Percentiles rank a stretch among this genome's conserved stretches.
These are phyloP conservation scores for Umbelopsis isabellina DNA, from an alignment of 192 early-diverging fungal genomes.

Conservation along the genomic window DNA sequence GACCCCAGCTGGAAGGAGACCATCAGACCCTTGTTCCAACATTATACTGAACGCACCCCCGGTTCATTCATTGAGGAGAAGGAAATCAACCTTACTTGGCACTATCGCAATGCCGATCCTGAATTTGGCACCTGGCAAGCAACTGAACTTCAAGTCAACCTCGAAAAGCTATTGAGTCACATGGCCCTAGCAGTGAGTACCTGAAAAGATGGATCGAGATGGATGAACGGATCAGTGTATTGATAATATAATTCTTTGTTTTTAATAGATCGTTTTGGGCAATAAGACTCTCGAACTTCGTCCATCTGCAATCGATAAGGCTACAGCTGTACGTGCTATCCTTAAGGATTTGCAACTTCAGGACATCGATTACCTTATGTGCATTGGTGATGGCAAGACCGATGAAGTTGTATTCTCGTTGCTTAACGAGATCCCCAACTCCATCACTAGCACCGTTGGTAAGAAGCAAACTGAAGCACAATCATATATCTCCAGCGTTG, in stretches of 20 bases:
- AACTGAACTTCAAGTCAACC: conserved; percentile 94
- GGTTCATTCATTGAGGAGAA: conserved; percentile 99
- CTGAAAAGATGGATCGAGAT: background rate
- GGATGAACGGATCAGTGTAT: background rate
- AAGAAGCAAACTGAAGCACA: conserved; percentile 95
- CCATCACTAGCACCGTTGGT: conserved; percentile 91
- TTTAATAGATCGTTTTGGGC: conserved; percentile 82
- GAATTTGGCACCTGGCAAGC: conserved; percentile 99
- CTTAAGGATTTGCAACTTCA: conserved; percentile 69
- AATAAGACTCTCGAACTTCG: conserved; percentile 97
- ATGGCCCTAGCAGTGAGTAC: conserved; percentile 79
- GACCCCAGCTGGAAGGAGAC: conserved; percentile 92
- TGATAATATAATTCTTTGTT: conserved; percentile 2
- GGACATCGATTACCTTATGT: conserved; percentile 72
- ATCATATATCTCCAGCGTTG: conserved; percentile 79
- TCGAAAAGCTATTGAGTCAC: conserved; percentile 94
- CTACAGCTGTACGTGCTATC: conserved; percentile 85
- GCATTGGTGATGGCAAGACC: conserved; percentile 92
- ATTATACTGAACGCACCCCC: conserved; percentile 97
- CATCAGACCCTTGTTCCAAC: conserved; percentile 93
- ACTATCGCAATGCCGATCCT: conserved; percentile 93
- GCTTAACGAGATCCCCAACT: conserved; percentile 57
- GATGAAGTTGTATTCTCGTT: conserved; percentile 94
- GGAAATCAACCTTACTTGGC: conserved; percentile 98
- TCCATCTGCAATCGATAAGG: conserved; percentile 92